These are phyloP conservation scores for Geoglossum cookeanum DNA, from an alignment of 2,329 filamentous ascomycete species.

Conservation along the genomic window DNA sequence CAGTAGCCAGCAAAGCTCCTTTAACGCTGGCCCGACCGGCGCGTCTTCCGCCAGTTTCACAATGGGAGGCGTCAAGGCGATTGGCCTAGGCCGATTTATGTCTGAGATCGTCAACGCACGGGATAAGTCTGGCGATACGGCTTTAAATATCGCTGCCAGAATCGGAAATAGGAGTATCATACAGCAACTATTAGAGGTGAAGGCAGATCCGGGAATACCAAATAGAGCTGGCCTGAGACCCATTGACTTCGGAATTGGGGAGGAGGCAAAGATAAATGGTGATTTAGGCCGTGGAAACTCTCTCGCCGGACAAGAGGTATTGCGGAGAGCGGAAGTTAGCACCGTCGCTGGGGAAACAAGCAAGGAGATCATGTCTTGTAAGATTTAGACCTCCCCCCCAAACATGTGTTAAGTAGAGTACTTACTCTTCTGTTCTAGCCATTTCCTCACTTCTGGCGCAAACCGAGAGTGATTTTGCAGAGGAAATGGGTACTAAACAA, in stretches of 20 bases:
- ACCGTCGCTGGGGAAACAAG: constrained; percentile 51
- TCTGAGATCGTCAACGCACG: constrained; percentile 91
- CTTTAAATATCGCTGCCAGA: constrained; percentile 78
- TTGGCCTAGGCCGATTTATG: constrained; percentile 85
- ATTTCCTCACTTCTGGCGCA: constrained; percentile 35
- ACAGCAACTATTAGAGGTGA: constrained; percentile 87
- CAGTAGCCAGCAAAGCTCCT: constrained; percentile 29
- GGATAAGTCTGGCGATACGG: constrained; percentile 87
- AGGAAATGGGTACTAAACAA: constrained; percentile 69
- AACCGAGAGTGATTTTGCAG: constrained; percentile 59
- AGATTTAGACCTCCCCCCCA: constrained; percentile 20
- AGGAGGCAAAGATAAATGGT: constrained; percentile 31
- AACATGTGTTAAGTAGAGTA: neutral
- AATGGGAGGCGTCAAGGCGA: constrained; percentile 35
- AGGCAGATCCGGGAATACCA: constrained; percentile 77
- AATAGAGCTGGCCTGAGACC: constrained; percentile 80
- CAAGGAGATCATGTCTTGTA: constrained; percentile 61
- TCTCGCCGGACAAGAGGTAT: constrained; percentile 18
- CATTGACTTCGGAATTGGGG: constrained; percentile 84
- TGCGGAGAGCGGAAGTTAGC: constrained; percentile 20
- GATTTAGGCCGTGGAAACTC: constrained; percentile 13
- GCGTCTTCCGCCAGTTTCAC: constrained; percentile 9
- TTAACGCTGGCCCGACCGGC: constrained; percentile 23
- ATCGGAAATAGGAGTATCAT: constrained; percentile 92
- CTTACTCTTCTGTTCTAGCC: neutral